Evolutionary conservation across 2,329 filamentous ascomycete species (phyloP).

Genomic region (Colletotrichum tropicicola): DNA sequence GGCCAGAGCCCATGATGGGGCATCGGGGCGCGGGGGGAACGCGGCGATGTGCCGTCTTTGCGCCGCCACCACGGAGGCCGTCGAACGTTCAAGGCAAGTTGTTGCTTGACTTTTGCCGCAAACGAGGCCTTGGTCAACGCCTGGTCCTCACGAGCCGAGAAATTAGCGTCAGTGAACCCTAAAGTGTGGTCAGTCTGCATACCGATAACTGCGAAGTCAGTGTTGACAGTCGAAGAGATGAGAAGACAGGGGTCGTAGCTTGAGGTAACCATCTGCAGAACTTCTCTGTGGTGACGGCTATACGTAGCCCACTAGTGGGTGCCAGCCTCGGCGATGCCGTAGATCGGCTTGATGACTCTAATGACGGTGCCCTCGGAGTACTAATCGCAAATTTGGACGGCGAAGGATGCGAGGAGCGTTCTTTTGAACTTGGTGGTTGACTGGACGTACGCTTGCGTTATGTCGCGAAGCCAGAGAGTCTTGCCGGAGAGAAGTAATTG

Average conservation of each 20-base stretch:
- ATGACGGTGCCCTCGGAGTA: neutral
- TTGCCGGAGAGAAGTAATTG: accelerated
- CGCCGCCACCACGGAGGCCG: too few relatives aligned
- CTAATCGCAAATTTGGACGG: neutral
- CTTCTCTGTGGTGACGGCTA: neutral
- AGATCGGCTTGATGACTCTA: neutral
- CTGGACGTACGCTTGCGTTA: neutral
- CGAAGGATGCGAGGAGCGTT: neutral
- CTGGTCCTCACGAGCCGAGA: too few relatives aligned
- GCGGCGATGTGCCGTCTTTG: too few relatives aligned
- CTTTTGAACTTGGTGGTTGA: neutral
- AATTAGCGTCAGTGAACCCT: too few relatives aligned
- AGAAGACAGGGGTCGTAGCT: neutral
- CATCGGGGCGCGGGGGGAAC: too few relatives aligned
- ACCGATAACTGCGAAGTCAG: neutral
- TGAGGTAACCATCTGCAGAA: neutral
- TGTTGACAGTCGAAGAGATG: conserved; percentile 38
- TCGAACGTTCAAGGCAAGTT: too few relatives aligned
- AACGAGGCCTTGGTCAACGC: too few relatives aligned
- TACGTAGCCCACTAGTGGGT: neutral
- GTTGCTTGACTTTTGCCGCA: too few relatives aligned
- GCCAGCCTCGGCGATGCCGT: neutral
- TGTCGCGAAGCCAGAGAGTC: neutral
- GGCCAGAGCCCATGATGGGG: too few relatives aligned
- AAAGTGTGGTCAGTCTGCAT: neutral